These are phyloP conservation scores for Stevia rebaudiana DNA, from an alignment of 140 eudicot species.

Conservation along the genomic window DNA sequence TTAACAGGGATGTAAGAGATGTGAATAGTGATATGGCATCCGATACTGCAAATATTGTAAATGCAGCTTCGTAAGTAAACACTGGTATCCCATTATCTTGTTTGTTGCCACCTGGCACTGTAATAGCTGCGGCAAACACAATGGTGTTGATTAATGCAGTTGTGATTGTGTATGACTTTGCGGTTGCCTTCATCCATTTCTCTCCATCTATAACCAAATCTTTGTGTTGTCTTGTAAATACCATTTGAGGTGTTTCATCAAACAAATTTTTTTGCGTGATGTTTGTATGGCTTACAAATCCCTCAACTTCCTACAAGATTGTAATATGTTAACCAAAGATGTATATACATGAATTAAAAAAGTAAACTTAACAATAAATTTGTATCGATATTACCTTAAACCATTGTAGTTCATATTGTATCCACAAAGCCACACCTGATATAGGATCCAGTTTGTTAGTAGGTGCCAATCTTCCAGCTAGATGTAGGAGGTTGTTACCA, in stretches of 20 bases:
- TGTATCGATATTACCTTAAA: background rate
- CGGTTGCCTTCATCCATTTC: conserved; percentile 24
- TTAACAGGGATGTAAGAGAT: conserved; percentile 11
- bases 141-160: conserved; percentile 24
- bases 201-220: conserved; percentile 23
- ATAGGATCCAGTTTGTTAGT: background rate
- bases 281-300: background rate
- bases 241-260: conserved; percentile 16
- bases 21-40: conserved; percentile 21
- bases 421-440: conserved; percentile 11
- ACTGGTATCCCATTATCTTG: background rate
- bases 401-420: background rate
- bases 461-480: conserved; percentile 8
- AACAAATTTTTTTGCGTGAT: background rate
- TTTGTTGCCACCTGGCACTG: conserved; percentile 22
- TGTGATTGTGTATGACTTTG: conserved; percentile 23
- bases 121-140: conserved; percentile 14
- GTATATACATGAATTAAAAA: background rate
- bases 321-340: background rate
- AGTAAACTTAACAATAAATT: background rate
- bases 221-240: conserved; percentile 19
- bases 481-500: conserved; percentile 8
- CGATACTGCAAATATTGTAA: conserved; percentile 21
- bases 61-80: background rate
- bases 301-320: conserved; percentile 15